phyloP scores from a whole-genome alignment of 345 rosid genomes.

The Orychophragmus violaceus region DNA sequence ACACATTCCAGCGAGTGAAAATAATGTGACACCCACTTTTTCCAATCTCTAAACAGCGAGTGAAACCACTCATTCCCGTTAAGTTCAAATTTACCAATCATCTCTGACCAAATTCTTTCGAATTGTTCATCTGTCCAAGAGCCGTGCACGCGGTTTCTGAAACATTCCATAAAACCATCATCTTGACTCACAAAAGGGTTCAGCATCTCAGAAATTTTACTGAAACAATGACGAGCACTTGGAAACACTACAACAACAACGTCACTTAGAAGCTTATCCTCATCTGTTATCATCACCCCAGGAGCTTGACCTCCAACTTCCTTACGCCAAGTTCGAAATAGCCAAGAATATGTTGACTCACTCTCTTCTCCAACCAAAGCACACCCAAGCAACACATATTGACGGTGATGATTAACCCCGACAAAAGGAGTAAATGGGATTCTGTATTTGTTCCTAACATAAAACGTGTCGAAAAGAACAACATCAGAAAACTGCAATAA shows the following conservation, averaged over 20 bases:
- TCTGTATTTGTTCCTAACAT: slow-evolving; percentile 30
- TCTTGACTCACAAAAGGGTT: slow-evolving; percentile 22
- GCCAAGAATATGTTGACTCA: slow-evolving; percentile 38
- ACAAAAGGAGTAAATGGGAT: slow-evolving; percentile 27
- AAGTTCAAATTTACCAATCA: slow-evolving; percentile 39
- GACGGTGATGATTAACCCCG: slow-evolving; percentile 25
- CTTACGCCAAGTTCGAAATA: slow-evolving; percentile 42
- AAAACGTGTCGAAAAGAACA: slow-evolving; percentile 39
- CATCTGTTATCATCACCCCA: slow-evolving; percentile 39
- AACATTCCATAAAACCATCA: slow-evolving; percentile 37
- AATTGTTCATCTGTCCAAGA: slow-evolving; percentile 48
- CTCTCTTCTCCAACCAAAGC: slow-evolving; percentile 42
- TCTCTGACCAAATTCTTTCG: slow-evolving; percentile 40
- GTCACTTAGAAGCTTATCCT: slow-evolving; percentile 34
- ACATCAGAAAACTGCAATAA: slow-evolving; percentile 36
- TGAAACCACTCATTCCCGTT: slow-evolving; percentile 38
- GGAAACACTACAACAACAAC: slow-evolving; percentile 38
- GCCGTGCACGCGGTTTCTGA: slow-evolving; percentile 35
- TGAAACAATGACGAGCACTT: slow-evolving; percentile 35
- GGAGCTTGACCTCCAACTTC: slow-evolving; percentile 41
- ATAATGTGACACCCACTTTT: slow-evolving; percentile 45
- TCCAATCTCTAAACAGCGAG: slow-evolving; percentile 40
- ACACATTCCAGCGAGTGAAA: slow-evolving; percentile 33
- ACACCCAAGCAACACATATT: slow-evolving; percentile 26
- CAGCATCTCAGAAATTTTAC: slow-evolving; percentile 41